These are phyloP conservation scores for Colletotrichum coccodes DNA, from an alignment of 2,329 filamentous ascomycete genomes.

Conservation along the genomic window DNA sequence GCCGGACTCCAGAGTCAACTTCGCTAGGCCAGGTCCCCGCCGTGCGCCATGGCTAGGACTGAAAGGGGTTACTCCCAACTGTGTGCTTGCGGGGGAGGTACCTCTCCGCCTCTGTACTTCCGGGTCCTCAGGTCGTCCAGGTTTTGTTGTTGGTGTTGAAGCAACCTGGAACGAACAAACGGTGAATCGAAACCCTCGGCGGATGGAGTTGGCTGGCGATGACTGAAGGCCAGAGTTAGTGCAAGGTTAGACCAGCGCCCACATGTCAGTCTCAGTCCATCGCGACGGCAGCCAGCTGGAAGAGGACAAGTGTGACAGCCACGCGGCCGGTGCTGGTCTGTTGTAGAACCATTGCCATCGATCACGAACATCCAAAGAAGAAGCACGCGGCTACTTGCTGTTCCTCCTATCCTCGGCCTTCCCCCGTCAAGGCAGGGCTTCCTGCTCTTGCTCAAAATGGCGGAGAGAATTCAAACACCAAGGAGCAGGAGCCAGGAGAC, in stretches of 20 bases:
- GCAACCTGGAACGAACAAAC: background rate
- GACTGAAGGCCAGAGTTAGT: background rate
- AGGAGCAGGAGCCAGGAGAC: background rate
- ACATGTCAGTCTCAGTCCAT: background rate
- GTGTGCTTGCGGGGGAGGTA: constrained; percentile 26
- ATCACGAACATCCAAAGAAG: background rate
- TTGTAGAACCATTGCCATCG: background rate
- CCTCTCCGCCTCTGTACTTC: background rate
- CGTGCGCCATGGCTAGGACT: constrained; percentile 11
- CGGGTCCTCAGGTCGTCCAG: background rate
- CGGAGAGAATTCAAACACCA: background rate
- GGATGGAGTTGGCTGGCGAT: background rate
- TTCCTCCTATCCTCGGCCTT: background rate
- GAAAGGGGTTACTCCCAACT: constrained; percentile 12
- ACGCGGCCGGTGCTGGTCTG: background rate
- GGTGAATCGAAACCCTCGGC: background rate
- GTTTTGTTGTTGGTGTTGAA: background rate
- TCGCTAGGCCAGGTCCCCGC: constrained; percentile 5
- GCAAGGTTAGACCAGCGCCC: background rate
- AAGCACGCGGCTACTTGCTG: too few species aligned
- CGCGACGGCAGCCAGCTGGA: background rate
- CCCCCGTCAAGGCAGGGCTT: background rate
- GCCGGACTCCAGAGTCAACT: background rate
- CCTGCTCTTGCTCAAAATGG: background rate
- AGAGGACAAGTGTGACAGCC: background rate